A percentile compares a stretch with the other conserved stretches of the same genome.
Conservation (phyloP, 768 basidiomycete genomes). For the Tricholoma bakamatsutake region DNA sequence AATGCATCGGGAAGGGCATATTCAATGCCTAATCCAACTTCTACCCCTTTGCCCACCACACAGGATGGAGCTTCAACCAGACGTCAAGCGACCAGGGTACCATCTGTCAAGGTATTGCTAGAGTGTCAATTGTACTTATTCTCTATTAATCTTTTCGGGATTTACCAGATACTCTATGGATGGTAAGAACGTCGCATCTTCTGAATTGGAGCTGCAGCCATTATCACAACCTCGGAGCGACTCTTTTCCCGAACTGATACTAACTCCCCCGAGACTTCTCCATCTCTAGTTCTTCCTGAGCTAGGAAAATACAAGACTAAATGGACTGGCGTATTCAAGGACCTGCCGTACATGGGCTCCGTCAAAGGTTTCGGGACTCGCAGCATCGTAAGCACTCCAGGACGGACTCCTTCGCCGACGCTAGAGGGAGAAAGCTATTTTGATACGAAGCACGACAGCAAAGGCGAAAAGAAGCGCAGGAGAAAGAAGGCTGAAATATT, state of each 20-base stretch:
- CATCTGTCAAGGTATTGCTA: conserved; percentile 50
- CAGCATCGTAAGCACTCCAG: conserved; percentile 19
- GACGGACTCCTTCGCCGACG: conserved; percentile 22
- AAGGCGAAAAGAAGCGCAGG: conserved; percentile 43
- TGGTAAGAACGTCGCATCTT: not conserved
- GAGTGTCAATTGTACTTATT: not conserved
- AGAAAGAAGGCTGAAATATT: conserved; percentile 73
- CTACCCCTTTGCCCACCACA: too few species aligned
- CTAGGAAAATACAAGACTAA: not conserved
- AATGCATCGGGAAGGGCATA: too few species aligned
- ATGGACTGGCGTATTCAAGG: conserved; percentile 23
- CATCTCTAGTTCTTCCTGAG: conserved; percentile 3
- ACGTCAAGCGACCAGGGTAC: conserved; percentile 59
- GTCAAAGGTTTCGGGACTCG: conserved; percentile 12
- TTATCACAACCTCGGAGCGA: not conserved
- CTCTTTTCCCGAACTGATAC: not conserved
- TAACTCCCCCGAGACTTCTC: conserved; percentile 6
- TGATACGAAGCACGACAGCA: conserved; percentile 17
- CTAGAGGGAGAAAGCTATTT: conserved; percentile 18
- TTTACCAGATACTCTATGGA: conserved; percentile 20
- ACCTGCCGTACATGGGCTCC: conserved; percentile 16
- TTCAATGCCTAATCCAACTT: too few species aligned
- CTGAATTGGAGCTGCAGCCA: not conserved
- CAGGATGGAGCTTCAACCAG: conserved; percentile 53
- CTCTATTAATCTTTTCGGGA: not conserved